A percentile compares a stretch with the other conserved stretches of the same genome.
Conservation (phyloP, 2,329 filamentous ascomycete species). For the Talaromyces pinophilus region DNA sequence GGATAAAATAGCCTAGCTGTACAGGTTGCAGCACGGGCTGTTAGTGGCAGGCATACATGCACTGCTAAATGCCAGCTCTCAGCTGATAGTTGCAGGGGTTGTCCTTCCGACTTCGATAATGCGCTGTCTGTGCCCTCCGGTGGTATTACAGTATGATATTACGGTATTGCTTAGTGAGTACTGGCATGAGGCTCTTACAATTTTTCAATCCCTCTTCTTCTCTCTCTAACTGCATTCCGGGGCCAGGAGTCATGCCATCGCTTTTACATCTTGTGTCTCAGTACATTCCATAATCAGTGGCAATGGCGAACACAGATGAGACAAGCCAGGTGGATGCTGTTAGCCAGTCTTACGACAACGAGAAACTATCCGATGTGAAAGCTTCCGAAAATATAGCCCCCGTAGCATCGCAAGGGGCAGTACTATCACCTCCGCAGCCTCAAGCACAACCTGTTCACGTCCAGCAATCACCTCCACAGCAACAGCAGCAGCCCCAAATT, state of each 20-base stretch:
- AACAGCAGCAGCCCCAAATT: neutral
- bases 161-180: neutral
- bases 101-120: neutral
- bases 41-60: neutral
- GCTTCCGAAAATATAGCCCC: neutral
- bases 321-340: neutral
- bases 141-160: neutral
- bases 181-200: neutral
- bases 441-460: neutral
- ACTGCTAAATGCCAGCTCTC: neutral
- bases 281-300: neutral
- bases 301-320: neutral
- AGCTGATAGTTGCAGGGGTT: neutral
- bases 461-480: neutral
- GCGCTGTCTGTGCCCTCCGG: neutral
- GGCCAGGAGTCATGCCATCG: neutral
- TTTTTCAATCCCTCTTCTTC: neutral
- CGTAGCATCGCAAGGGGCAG: neutral
- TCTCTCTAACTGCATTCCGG: neutral
- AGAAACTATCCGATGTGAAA: neutral
- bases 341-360: neutral
- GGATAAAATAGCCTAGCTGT: neutral
- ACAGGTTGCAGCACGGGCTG: neutral
- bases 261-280: neutral
- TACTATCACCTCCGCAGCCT: neutral